A percentile compares a stretch with the other conserved stretches of the same genome.
phyloP scores from a whole-genome alignment of 352 stramenopile species.

The Peronosclerospora sorghi region DNA sequence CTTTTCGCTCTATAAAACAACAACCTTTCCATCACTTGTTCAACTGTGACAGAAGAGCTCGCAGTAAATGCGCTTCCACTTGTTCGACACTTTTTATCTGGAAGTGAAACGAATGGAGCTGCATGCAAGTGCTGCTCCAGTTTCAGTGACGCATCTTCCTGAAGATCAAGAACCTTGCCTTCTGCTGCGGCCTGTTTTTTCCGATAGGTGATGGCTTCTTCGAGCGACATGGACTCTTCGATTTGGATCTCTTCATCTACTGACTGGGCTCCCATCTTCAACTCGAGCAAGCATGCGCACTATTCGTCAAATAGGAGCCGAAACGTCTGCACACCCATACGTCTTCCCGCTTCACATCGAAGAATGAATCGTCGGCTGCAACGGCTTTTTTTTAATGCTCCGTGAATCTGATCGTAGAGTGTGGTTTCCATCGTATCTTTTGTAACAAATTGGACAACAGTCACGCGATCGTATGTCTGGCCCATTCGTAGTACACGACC shows the following conservation, averaged over 20 bases:
- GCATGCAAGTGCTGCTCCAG: conserved; percentile 25
- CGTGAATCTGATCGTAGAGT: conserved; percentile 71
- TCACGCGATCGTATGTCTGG: conserved; percentile 56
- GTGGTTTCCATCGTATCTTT: conserved; percentile 60
- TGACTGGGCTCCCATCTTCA: conserved; percentile 12
- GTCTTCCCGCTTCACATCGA: conserved; percentile 52
- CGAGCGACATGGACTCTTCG: too few relatives aligned
- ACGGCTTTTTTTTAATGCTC: conserved; percentile 26
- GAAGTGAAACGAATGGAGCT: conserved; percentile 16
- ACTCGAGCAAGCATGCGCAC: conserved; percentile 36
- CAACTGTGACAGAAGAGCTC: background rate
- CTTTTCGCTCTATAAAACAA: conserved; percentile 20
- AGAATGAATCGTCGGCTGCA: conserved; percentile 50
- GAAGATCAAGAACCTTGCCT: conserved; percentile 60
- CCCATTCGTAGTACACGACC: conserved; percentile 79
- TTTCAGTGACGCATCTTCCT: conserved; percentile 35
- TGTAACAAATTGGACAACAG: conserved; percentile 62
- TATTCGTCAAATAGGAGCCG: conserved; percentile 36
- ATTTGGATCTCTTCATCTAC: conserved; percentile 59
- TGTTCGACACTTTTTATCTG: conserved; percentile 25
- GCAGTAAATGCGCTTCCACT: background rate
- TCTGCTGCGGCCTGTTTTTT: conserved; percentile 36
- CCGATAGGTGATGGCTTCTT: conserved; percentile 53
- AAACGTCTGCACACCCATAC: conserved; percentile 48
- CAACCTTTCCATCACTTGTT: background rate